These are phyloP conservation scores for Salix udensis DNA, from an alignment of 345 rosid species.

Conservation along the genomic window DNA sequence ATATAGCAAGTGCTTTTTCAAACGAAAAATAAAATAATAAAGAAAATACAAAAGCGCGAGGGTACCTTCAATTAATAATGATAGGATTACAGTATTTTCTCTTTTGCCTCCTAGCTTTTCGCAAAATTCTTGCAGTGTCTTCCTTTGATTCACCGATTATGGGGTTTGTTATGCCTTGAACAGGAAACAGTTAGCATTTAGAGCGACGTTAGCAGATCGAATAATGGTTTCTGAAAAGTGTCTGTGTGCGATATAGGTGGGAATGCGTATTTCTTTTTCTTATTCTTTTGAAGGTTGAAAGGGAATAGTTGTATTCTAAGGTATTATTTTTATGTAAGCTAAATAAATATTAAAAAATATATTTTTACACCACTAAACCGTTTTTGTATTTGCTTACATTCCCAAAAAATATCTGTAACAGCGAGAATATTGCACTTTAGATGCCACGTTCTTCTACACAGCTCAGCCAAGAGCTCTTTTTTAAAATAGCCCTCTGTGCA, in stretches of 20 bases:
- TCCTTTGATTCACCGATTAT: constrained; percentile 47
- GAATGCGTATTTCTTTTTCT: no score
- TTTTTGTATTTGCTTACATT: no score
- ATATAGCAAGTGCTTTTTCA: background rate
- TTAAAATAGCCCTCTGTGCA: background rate
- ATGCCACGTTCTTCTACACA: background rate
- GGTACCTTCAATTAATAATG: constrained; percentile 65
- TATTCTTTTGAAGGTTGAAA: no score
- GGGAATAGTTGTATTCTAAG: no score
- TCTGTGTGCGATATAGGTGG: no score
- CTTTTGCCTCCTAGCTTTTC: constrained; percentile 73
- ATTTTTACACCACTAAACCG: no score
- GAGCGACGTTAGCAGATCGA: background rate
- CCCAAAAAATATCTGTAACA: no score
- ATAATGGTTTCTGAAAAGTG: background rate
- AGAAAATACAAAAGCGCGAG: background rate
- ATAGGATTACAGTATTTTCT: constrained; percentile 54
- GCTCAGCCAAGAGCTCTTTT: background rate
- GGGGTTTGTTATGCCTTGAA: constrained; percentile 18
- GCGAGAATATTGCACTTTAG: no score
- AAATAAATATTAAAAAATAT: no score
- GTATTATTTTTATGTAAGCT: no score
- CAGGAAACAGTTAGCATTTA: constrained; percentile 9
- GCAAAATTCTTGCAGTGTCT: constrained; percentile 62
- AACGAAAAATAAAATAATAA: background rate